Evolutionary conservation across 805 yeast genomes (phyloP).

Genomic region (Ogataea minuta): DNA sequence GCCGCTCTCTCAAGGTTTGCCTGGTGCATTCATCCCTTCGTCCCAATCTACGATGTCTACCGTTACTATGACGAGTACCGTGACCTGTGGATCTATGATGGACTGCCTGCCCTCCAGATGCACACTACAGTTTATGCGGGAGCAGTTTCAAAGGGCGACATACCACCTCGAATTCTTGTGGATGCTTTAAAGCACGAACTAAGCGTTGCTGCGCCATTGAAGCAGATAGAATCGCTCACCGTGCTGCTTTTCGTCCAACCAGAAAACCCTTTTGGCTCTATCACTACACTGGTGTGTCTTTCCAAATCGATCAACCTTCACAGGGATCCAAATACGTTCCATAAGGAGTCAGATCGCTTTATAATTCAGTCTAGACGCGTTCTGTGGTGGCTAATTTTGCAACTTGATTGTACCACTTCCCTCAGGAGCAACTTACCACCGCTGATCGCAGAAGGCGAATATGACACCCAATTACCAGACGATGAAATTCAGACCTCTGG

Average conservation of each 20-base stretch:
- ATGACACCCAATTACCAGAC: slow-evolving; percentile 53
- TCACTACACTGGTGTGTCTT: slow-evolving; percentile 53
- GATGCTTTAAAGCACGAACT: not conserved
- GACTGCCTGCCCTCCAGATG: slow-evolving; percentile 1
- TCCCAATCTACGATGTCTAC: not conserved
- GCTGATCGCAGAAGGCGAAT: slow-evolving; percentile 48
- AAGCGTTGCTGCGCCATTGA: too few relatives aligned
- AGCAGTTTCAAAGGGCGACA: not conserved
- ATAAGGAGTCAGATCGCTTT: slow-evolving; percentile 46
- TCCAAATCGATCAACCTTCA: slow-evolving; percentile 55
- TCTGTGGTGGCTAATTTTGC: slow-evolving; percentile 68
- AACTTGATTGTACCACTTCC: slow-evolving; percentile 54
- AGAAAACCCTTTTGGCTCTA: slow-evolving; percentile 44
- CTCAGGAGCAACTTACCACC: slow-evolving; percentile 55
- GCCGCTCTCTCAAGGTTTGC: not conserved
- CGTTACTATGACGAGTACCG: not conserved
- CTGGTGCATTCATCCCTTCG: slow-evolving; percentile 3
- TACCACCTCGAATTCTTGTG: slow-evolving; percentile 4
- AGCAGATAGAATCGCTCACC: not conserved
- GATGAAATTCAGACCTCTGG: slow-evolving; percentile 30
- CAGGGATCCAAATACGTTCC: slow-evolving; percentile 54
- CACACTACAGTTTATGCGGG: slow-evolving; percentile 2
- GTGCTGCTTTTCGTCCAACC: slow-evolving; percentile 5
- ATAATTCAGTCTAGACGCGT: slow-evolving; percentile 51
- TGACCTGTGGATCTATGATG: not conserved